Percentiles rank a stretch among this genome's conserved stretches.
Conservation (phyloP, 208 protist genomes). For the Angomonas ambiguus region DNA sequence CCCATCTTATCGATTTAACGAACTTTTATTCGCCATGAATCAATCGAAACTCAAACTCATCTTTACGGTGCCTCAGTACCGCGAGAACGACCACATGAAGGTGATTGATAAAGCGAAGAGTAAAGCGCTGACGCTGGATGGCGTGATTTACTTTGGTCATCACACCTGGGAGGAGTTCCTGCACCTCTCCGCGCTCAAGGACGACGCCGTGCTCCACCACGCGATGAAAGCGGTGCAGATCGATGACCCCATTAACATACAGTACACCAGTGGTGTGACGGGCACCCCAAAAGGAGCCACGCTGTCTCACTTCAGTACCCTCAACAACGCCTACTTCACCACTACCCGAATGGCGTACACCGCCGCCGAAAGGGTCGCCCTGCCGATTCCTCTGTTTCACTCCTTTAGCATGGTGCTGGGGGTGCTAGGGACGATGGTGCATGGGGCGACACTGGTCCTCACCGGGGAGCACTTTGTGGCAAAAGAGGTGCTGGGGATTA, state of each 20-base stretch:
- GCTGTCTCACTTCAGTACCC: background rate
- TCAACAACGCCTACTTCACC: constrained; percentile 7
- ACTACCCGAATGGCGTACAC: background rate
- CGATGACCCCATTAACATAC: background rate
- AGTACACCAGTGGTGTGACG: background rate
- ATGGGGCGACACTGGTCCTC: background rate
- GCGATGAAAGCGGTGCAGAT: background rate
- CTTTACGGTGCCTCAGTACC: background rate
- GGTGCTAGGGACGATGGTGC: background rate
- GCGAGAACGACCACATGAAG: background rate
- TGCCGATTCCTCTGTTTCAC: constrained; percentile 3
- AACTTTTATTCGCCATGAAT: background rate
- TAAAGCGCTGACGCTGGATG: background rate
- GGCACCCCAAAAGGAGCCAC: background rate
- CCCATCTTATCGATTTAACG: background rate
- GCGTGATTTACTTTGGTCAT: background rate
- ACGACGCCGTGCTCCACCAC: background rate
- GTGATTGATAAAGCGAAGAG: background rate
- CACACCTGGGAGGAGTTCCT: background rate
- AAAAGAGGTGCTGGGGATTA: background rate
- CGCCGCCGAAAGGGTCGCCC: background rate
- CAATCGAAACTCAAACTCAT: background rate
- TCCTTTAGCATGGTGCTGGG: constrained; percentile 5
- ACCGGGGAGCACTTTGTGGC: background rate
- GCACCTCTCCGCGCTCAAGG: background rate